These are phyloP conservation scores for Pueraria montana DNA, from an alignment of 306 rosid species.

Conservation along the genomic window DNA sequence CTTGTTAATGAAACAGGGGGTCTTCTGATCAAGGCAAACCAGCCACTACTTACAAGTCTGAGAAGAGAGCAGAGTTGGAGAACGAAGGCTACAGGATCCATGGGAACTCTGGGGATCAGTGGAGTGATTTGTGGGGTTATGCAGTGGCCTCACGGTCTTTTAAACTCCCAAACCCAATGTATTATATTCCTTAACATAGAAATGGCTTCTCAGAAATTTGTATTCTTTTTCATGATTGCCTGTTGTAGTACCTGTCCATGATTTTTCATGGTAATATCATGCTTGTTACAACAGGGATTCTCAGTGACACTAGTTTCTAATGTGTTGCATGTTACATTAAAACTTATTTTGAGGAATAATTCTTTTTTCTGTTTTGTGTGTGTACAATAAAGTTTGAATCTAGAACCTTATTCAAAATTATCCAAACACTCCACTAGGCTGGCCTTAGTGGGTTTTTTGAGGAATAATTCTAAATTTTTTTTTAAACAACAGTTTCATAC, in stretches of 20 bases:
- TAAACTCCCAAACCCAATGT: conserved; percentile 94
- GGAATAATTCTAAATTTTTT: background rate
- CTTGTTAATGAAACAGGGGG: conserved; percentile 61
- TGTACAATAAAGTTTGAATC: background rate
- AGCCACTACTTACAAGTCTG: conserved; percentile 77
- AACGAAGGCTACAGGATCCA: conserved; percentile 73
- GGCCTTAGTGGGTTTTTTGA: background rate
- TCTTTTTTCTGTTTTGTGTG: background rate
- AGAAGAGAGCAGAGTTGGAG: conserved; percentile 76
- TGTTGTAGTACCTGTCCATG: background rate
- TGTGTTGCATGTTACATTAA: background rate
- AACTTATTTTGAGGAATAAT: background rate
- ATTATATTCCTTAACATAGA: conserved; percentile 61
- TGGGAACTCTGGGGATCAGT: conserved; percentile 92
- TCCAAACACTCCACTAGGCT: background rate
- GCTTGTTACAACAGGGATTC: conserved; percentile 24
- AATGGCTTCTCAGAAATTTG: conserved; percentile 37
- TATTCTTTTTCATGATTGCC: conserved; percentile 33
- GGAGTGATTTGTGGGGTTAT: conserved; percentile 89
- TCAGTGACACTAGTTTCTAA: conserved; percentile 6
- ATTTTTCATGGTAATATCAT: conserved; percentile 9
- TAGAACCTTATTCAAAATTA: background rate
- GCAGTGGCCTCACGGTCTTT: conserved; percentile 75
- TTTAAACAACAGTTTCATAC: background rate
- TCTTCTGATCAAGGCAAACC: conserved; percentile 71